A percentile compares a stretch with the other conserved stretches of the same genome.
Conservation (phyloP, 2,329 filamentous ascomycete species). For the Beauveria medogensis region DNA sequence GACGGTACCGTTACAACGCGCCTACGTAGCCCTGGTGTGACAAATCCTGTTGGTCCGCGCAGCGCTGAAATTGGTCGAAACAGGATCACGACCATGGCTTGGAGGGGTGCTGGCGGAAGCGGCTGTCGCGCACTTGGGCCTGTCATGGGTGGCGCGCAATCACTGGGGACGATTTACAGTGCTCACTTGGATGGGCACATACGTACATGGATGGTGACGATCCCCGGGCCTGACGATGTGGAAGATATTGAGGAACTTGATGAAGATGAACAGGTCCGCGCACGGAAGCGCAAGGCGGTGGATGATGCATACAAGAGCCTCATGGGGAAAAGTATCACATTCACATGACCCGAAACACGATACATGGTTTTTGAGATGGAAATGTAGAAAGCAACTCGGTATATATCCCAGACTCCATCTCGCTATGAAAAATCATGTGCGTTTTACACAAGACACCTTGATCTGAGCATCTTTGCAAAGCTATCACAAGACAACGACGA, state of each 20-base stretch:
- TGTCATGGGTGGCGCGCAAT: slow-evolving; percentile 50
- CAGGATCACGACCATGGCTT: slow-evolving; percentile 67
- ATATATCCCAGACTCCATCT: neutral
- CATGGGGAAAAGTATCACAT: slow-evolving; percentile 64
- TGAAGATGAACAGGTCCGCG: slow-evolving; percentile 37
- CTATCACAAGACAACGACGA: slow-evolving; percentile 61
- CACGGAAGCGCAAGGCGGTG: slow-evolving; percentile 65
- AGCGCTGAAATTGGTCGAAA: slow-evolving; percentile 51
- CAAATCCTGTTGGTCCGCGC: slow-evolving; percentile 30
- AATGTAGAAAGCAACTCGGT: neutral
- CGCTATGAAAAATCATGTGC: neutral
- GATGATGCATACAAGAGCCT: slow-evolving; percentile 74
- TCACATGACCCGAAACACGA: slow-evolving; percentile 26
- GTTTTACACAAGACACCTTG: neutral
- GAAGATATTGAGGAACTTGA: slow-evolving; percentile 36
- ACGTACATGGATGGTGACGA: slow-evolving; percentile 62
- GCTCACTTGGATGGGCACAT: slow-evolving; percentile 80
- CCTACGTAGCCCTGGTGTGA: slow-evolving; percentile 56
- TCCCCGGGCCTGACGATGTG: slow-evolving; percentile 42
- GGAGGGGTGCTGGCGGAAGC: slow-evolving; percentile 54
- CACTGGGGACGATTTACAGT: slow-evolving; percentile 59
- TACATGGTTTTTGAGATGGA: neutral
- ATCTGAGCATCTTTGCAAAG: neutral
- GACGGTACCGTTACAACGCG: slow-evolving; percentile 66
- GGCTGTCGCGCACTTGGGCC: slow-evolving; percentile 47